Conservation (phyloP, 345 rosid species). For the Salix koriyanagi region DNA sequence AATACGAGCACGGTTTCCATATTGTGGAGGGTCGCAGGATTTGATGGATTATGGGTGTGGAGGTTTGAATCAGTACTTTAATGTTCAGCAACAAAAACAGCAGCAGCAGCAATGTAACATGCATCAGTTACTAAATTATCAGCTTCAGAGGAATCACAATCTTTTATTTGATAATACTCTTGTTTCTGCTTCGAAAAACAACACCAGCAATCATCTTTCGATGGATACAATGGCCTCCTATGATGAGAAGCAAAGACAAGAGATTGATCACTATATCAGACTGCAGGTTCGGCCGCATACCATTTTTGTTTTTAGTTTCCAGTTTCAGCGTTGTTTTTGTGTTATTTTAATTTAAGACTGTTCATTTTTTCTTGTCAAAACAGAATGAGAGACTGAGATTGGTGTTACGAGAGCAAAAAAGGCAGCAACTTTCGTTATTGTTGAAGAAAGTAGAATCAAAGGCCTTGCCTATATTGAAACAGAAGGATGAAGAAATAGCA, state of each 20-base stretch:
- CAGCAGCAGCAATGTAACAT: conserved; percentile 18
- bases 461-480: conserved; percentile 20
- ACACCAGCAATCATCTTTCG: conserved; percentile 8
- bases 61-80: conserved; percentile 1
- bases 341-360: neutral
- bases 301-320: too few relatives aligned
- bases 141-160: conserved; percentile 28
- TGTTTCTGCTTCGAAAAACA: conserved; percentile 13
- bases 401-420: conserved; percentile 33
- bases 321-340: neutral
- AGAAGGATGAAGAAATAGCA: conserved; percentile 35
- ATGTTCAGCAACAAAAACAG: conserved; percentile 33
- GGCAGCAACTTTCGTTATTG: conserved; percentile 19
- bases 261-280: conserved; percentile 52
- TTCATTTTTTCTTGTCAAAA: neutral
- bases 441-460: conserved; percentile 29
- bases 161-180: conserved; percentile 18
- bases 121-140: conserved; percentile 29
- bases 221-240: conserved; percentile 13
- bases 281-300: conserved; percentile 44
- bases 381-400: conserved; percentile 38
- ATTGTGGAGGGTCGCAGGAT: conserved; percentile 42
- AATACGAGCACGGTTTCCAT: conserved; percentile 58
- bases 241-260: conserved; percentile 53
- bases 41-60: conserved; percentile 38